Evolutionary conservation across 768 basidiomycete genomes (phyloP).

Genomic region (Lanmaoa pseudosensibilis): DNA sequence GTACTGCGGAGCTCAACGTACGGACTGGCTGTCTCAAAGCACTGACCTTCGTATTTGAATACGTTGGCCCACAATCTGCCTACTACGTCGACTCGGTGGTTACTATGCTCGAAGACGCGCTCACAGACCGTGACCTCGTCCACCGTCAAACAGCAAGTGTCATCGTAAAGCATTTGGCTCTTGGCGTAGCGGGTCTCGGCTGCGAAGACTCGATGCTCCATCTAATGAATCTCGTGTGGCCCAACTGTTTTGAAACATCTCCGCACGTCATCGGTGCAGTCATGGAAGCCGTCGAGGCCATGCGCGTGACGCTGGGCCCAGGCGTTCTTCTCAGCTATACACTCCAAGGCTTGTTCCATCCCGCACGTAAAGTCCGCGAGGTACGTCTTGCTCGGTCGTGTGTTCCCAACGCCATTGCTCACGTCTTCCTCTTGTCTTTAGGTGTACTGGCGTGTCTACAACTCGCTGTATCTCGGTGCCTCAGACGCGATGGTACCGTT

Average conservation of each 20-base stretch:
- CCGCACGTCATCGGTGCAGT: slow-evolving; percentile 98
- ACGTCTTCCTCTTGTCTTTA: slow-evolving; percentile 18
- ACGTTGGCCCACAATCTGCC: slow-evolving; percentile 93
- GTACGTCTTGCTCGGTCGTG: slow-evolving; percentile 43
- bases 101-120: slow-evolving; percentile 96
- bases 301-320: slow-evolving; percentile 94
- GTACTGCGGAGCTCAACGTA: slow-evolving; percentile 97
- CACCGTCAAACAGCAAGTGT: slow-evolving; percentile 98
- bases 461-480: slow-evolving; percentile 89
- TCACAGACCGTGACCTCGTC: slow-evolving; percentile 97
- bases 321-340: slow-evolving; percentile 91
- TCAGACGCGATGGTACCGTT: slow-evolving; percentile 92
- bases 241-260: slow-evolving; percentile 97
- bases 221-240: slow-evolving; percentile 98
- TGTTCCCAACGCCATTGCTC: background rate
- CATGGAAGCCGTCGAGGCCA: slow-evolving; percentile 97
- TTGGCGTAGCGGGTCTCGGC: slow-evolving; percentile 95
- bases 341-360: slow-evolving; percentile 95
- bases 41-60: slow-evolving; percentile 98
- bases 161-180: slow-evolving; percentile 96
- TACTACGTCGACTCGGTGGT: slow-evolving; percentile 98
- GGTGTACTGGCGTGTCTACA: slow-evolving; percentile 95
- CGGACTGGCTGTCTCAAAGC: slow-evolving; percentile 99
- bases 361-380: slow-evolving; percentile 94
- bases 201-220: slow-evolving; percentile 99